Base-by-base conservation (phyloP, 805 yeast species). In the Saturnispora gosingensis region DNA sequence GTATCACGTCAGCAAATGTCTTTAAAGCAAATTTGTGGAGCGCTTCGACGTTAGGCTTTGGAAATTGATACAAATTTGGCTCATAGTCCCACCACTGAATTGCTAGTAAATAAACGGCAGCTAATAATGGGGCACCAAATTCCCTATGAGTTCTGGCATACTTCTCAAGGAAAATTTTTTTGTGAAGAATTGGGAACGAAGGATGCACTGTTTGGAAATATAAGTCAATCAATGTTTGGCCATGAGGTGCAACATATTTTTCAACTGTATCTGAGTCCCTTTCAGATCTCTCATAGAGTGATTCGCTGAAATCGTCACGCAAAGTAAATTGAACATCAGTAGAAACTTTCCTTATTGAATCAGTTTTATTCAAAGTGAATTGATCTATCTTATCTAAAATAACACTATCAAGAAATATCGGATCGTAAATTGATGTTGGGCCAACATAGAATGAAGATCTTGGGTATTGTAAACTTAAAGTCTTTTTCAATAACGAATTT, bases 21-120 rank as follows among this genome's bases (percentile, higher is more conserved):
- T 71, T 72, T 43, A 81, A 65, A 1, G 95, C 88, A 54, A 87
- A 76, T 53, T 82, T 78, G 59, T 82, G 82, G 51, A 91, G 68
- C 1, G 82, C 80, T 9, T 77, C 78, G 4, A 80, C 82, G 63
- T 88, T 85, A 0, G 97, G 97, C 57, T 87, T 85, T 0, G 89
- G 82, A 50, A 78, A 80, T 22, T 86, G 80, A 48, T 88, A 78
- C 49, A 90, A 71, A 54, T 78, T 82, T 2, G 95, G 85, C 60
- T 83, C 90, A 64, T 82, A 83, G 58, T 87, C 91, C 97, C 97
- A 90, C 95, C 96, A 88, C 63, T 88, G 91, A 43, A 87, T 76
- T 0, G 97, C 96, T 53, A 90, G 70, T 9, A 86, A 80, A 63
- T 91, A 91, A 1, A 91, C 96, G 0, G 96, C 86, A 0, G 97